phyloP scores from a whole-genome alignment of 2,329 filamentous ascomycete genomes.

The Parascedosporium putredinis region DNA sequence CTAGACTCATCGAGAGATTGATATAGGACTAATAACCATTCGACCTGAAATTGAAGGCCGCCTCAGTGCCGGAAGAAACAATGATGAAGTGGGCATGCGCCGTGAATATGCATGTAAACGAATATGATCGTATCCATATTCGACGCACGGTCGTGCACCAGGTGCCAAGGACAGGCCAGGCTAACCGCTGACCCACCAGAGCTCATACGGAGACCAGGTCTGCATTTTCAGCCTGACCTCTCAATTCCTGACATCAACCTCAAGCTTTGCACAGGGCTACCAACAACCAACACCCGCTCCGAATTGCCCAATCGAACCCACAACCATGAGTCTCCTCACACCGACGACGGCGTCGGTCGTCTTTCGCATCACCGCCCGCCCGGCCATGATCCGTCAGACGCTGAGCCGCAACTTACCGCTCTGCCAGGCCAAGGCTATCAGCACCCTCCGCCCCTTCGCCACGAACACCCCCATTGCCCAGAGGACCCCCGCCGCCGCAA shows the following conservation, averaged over 20 bases:
- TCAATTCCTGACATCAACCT: conserved; percentile 7
- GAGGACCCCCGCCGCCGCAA: neutral
- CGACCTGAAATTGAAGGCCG: too few species aligned
- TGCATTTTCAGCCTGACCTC: conserved; percentile 4
- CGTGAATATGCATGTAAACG: too few species aligned
- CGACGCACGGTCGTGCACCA: too few species aligned
- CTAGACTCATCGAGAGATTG: too few species aligned
- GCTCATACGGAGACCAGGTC: neutral
- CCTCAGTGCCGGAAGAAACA: too few species aligned
- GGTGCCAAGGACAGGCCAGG: too few species aligned
- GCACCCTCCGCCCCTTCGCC: conserved; percentile 13
- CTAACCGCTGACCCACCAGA: neutral
- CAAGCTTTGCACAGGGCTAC: neutral
- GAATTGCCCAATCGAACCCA: neutral
- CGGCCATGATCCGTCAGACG: neutral
- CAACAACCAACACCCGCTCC: neutral
- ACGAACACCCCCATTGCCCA: conserved; percentile 8
- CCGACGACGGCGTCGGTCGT: conserved; percentile 5
- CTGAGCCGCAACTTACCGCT: neutral
- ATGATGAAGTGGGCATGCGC: too few species aligned
- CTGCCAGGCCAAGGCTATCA: neutral
- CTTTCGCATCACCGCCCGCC: conserved; percentile 5
- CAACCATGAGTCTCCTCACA: conserved; percentile 6
- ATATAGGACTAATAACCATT: too few species aligned
- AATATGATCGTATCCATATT: too few species aligned